phyloP scores from a whole-genome alignment of 2,329 filamentous ascomycete genomes.

The Colletotrichum ledebouriae region DNA sequence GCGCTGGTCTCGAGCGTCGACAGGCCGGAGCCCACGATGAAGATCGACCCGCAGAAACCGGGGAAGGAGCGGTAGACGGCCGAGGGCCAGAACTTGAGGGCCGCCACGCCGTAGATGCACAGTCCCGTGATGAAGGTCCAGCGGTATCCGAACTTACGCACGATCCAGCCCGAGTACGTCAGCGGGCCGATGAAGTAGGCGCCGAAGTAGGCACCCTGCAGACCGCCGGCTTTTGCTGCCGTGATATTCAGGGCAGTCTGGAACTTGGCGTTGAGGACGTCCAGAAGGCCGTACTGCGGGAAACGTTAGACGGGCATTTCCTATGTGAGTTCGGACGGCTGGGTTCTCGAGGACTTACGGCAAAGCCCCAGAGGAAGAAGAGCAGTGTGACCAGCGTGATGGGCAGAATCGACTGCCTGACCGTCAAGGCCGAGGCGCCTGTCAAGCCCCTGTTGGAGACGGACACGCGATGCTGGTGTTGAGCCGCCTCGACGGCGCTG shows the following conservation, averaged over 20 bases:
- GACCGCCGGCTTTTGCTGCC: conserved; percentile 59
- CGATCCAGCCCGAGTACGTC: conserved; percentile 62
- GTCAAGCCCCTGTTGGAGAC: conserved; percentile 45
- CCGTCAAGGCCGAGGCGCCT: conserved; percentile 61
- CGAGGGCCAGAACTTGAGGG: conserved; percentile 70
- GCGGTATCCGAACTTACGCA: conserved; percentile 75
- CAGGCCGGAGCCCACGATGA: conserved; percentile 55
- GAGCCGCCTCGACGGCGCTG: conserved; percentile 42
- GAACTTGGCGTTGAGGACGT: conserved; percentile 64
- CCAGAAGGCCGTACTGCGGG: conserved; percentile 41
- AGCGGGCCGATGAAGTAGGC: conserved; percentile 56
- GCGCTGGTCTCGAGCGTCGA: conserved; percentile 71
- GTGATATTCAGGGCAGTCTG: conserved; percentile 60
- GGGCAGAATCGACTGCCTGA: conserved; percentile 76
- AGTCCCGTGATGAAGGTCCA: conserved; percentile 76
- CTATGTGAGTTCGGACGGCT: not conserved
- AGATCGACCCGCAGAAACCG: conserved; percentile 71
- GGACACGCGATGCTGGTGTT: conserved; percentile 40
- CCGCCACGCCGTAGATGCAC: conserved; percentile 67
- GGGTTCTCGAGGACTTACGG: conserved; percentile 42
- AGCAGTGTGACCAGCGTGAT: conserved; percentile 68
- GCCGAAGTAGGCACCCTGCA: conserved; percentile 67
- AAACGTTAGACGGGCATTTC: not conserved
- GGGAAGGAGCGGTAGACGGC: conserved; percentile 67
- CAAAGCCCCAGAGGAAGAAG: conserved; percentile 67